phyloP scores from a whole-genome alignment of 2,329 filamentous ascomycete genomes.

The Aureobasidium sp. region DNA sequence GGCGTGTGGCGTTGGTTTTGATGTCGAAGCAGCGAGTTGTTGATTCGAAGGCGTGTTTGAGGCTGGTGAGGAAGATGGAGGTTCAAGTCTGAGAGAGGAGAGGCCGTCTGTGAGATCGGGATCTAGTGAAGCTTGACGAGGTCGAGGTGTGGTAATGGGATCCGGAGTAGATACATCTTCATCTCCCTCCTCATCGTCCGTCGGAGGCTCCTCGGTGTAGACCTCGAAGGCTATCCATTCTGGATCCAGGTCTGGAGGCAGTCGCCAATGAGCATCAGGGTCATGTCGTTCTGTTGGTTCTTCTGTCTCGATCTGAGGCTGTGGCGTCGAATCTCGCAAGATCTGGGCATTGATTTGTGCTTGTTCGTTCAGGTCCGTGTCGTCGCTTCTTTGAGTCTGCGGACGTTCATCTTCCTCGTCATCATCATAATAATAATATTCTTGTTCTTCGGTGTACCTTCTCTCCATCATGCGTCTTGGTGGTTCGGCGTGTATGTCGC shows the following conservation, averaged over 20 bases:
- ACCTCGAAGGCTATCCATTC: conserved; percentile 93
- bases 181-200: conserved; percentile 39
- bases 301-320: background rate
- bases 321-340: conserved; percentile 35
- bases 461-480: conserved; percentile 52
- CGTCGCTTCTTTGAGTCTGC: background rate
- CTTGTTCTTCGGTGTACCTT: conserved; percentile 27
- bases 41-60: background rate
- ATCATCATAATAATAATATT: conserved; percentile 29
- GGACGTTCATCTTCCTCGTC: conserved; percentile 28
- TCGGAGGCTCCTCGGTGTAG: conserved; percentile 57
- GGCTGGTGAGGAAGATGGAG: conserved; percentile 19
- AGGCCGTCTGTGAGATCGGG: conserved; percentile 36
- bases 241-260: conserved; percentile 71
- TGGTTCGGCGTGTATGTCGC: conserved; percentile 58
- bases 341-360: conserved; percentile 40
- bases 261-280: conserved; percentile 39
- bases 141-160: conserved; percentile 4
- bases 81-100: conserved; percentile 40
- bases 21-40: conserved; percentile 24
- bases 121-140: conserved; percentile 31
- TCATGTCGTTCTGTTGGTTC: background rate
- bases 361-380: conserved; percentile 31
- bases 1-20: background rate
- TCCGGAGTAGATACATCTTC: background rate